A percentile compares a stretch with the other conserved stretches of the same genome.
Evolutionary conservation across 75 land plant genomes (phyloP).

Genomic region (Cupressus sempervirens): DNA sequence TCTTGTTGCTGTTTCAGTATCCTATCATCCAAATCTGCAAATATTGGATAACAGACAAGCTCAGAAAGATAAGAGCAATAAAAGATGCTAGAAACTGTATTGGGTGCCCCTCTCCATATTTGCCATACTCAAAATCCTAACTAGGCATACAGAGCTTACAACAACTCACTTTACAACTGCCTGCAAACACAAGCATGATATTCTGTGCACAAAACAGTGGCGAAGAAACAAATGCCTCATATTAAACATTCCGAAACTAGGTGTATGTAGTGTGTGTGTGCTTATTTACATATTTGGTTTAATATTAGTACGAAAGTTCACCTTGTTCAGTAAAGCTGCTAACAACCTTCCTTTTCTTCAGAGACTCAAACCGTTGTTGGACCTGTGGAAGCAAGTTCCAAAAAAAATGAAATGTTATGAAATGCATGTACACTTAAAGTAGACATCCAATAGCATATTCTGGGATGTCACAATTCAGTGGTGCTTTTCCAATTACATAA

Average conservation of each 20-base stretch:
- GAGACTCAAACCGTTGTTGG: constrained; percentile 76
- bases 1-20: constrained; percentile 84
- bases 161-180: background rate
- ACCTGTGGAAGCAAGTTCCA: constrained; percentile 37
- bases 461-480: background rate
- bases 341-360: constrained; percentile 69
- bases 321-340: constrained; percentile 85
- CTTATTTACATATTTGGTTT: background rate
- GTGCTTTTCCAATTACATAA: background rate
- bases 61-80: background rate
- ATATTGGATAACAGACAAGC: background rate
- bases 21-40: constrained; percentile 76
- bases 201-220: background rate
- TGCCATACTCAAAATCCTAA: constrained; percentile 4
- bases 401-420: background rate
- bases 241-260: background rate
- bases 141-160: background rate
- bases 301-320: constrained; percentile 15
- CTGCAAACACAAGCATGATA: background rate
- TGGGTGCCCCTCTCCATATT: background rate
- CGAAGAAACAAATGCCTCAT: background rate
- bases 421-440: background rate
- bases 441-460: background rate
- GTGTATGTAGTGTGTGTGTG: background rate
- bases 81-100: background rate